A percentile compares a stretch with the other conserved stretches of the same genome.
Evolutionary conservation across 148 eudicot species (phyloP).

Genomic region (Rhododendron kiyosumense): DNA sequence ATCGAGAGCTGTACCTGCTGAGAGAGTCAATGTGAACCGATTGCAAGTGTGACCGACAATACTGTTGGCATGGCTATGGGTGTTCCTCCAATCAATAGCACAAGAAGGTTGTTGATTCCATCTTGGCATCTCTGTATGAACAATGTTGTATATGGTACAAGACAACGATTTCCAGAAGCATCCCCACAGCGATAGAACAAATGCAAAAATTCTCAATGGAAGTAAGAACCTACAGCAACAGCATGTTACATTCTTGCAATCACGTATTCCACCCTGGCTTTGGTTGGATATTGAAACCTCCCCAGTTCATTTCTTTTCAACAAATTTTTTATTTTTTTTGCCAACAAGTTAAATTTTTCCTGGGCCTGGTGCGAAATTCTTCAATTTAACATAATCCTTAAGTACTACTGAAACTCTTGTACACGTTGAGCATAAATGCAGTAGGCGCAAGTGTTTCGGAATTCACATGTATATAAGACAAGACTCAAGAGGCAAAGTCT

Average conservation of each 20-base stretch:
- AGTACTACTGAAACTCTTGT: no score
- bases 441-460: no score
- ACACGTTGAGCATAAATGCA: no score
- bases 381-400: no score
- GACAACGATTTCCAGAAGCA: conserved; percentile 63
- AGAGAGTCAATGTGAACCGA: conserved; percentile 74
- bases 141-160: conserved; percentile 55
- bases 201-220: conserved; percentile 39
- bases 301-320: no score
- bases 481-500: background rate
- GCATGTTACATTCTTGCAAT: no score
- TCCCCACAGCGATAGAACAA: conserved; percentile 57
- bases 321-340: no score
- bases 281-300: no score
- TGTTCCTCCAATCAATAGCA: conserved; percentile 73
- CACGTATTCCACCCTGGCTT: no score
- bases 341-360: no score
- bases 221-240: no score
- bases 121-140: conserved; percentile 32
- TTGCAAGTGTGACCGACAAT: conserved; percentile 53
- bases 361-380: no score
- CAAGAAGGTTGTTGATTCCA: conserved; percentile 78
- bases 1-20: conserved; percentile 43
- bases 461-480: background rate
- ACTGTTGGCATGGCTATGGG: conserved; percentile 91